Evolutionary conservation across 345 rosid genomes (phyloP), one percentile per base, ranked within the genome.

Genomic region (Orychophragmus violaceus): DNA sequence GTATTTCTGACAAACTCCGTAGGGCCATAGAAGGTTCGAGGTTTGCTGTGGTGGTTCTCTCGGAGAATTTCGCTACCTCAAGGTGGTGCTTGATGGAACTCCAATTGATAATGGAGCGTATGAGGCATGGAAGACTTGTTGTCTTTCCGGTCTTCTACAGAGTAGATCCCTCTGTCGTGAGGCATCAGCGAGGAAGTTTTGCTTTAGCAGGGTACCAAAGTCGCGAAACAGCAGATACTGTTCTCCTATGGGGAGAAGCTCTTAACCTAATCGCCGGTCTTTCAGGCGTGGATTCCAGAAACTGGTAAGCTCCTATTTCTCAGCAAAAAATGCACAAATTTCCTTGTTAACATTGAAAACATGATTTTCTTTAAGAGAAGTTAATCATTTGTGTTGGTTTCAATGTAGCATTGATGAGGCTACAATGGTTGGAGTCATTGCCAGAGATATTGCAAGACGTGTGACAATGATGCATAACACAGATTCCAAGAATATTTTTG

Each of bases 91-190:
- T 64, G 1, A 52, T 50, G 59, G 69, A 64, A 25, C 70, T 71
- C 2, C 21, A 54, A 13, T 3, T 54, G 58, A 64, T 72, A 30
- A 45, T 67, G 18, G 50, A 52, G 33, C 48, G 33, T 53, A 33
- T 8, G 10, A 21, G 30, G 35, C 17, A 12, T 0, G 2, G 13
- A 2, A 24, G 23, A 13, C 13, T 57, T 9, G 13, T 1, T 0
- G 79, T 70, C 6, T 5, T 75, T 13, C 78, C 75, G 3, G n/a
- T 74, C 30, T 74, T 74, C 65, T 45, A 53, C n/a, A 7, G 23
- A 3, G 56, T 74, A 5, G 23, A 58, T 3, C 79, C 75, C 0
- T 62, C 75, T 5, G 22, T 2, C 9, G 66, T 52, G 5, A 52
- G 68, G 37, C 21, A 64, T 9, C 71, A 76, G 44, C 4, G 0